Evolutionary conservation across 2,329 filamentous ascomycete species (phyloP), one percentile per base, ranked within the genome.

Genomic region (Rhynchosporium graminicola): DNA sequence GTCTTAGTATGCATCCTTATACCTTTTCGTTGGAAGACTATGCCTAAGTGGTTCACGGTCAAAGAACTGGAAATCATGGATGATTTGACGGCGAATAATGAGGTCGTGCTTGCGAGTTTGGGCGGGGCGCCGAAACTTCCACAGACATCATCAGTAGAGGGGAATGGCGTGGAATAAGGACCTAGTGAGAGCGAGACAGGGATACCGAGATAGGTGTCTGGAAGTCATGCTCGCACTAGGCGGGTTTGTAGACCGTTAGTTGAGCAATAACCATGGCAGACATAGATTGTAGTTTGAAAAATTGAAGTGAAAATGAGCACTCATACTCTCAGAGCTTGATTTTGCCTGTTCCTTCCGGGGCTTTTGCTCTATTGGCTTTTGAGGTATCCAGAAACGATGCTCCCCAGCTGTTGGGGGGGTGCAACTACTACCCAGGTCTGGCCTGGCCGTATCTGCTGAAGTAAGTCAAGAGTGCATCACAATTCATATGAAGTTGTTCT

Each of bases 31-130:
- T 60, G 57, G 57, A 43, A 42, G 28, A 42, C 48, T 1, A 60
- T 60, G 57, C 57, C 57, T 2, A 60, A 29, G 29, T 60, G 45
- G 45, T 60, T 60, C n/a, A 43, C 47, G 3, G 46, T 60, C 4
- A 54, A 60, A n/a, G 57, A 60, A 40, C 38, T 60, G 3, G 46
- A 60, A n/a, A 50, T 60, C 26, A 60, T 60, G 57, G 57, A 60
- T 26, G 57, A 60, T 33, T 60, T 60, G 57, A 60, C 57, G 26
- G 57, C 57, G 13, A 60, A 48, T 10, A 60, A 54, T 43, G 20
- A 60, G 15, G 48, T 60, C 31, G 57, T 60, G 1, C 42, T 60
- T n/a, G 57, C 47, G 1, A 60, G 57, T 50, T 45, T 60, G 7
- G 57, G 57, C 15, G 57, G 57, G 40, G 57, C 47, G 12, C 57